phyloP scores from a whole-genome alignment of 202 grass and related monocot species.

The Dendrocalamus latiflorus region DNA sequence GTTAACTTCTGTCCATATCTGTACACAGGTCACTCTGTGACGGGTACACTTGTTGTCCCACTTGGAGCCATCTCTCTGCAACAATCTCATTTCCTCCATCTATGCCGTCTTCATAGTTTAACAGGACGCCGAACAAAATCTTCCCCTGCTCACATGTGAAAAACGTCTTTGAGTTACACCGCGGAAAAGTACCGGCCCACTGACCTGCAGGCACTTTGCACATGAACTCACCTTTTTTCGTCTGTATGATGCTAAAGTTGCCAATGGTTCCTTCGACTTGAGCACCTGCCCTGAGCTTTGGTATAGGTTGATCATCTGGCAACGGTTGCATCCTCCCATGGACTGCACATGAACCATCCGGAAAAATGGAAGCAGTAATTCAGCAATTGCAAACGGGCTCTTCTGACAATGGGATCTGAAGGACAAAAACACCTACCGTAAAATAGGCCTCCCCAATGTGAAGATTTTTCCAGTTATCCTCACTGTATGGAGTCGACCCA shows the following conservation, averaged over 20 bases:
- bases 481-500: conserved; percentile 61
- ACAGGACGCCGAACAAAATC: conserved; percentile 79
- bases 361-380: not conserved
- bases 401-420: not conserved
- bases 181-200: not conserved
- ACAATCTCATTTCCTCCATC: conserved; percentile 30
- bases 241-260: conserved; percentile 85
- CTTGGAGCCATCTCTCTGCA: conserved; percentile 67
- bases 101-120: conserved; percentile 56
- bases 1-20: not conserved
- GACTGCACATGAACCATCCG: conserved; percentile 40
- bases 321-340: conserved; percentile 92
- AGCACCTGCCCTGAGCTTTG: conserved; percentile 49
- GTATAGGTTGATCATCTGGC: conserved; percentile 88
- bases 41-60: conserved; percentile 63
- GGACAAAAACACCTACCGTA: conserved; percentile 44
- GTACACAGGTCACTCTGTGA: conserved; percentile 21
- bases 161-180: not conserved
- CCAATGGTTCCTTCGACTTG: conserved; percentile 84
- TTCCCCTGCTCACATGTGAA: conserved; percentile 55
- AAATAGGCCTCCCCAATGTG: conserved; percentile 71
- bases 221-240: conserved; percentile 51
- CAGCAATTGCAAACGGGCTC: not conserved
- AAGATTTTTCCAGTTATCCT: conserved; percentile 82
- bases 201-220: not conserved